Conservation (phyloP, 306 rosid species). For the Clitoria ternatea region DNA sequence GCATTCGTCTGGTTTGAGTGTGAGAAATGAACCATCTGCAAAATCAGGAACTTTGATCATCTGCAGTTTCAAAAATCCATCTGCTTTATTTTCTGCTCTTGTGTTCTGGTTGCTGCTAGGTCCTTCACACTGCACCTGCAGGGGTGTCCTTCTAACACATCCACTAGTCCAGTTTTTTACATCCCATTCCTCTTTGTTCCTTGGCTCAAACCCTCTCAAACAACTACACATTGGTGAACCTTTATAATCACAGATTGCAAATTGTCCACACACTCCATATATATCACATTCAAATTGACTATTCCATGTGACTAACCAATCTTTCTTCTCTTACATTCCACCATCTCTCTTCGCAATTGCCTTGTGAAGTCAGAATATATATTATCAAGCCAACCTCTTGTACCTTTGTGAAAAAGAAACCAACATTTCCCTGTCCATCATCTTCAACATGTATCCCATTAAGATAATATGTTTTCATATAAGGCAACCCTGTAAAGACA, state of each 20-base stretch:
- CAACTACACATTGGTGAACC: conserved; percentile 31
- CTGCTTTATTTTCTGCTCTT: neutral
- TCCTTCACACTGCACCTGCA: conserved; percentile 37
- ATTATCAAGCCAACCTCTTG: neutral
- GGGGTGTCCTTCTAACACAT: conserved; percentile 6
- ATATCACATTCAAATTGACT: neutral
- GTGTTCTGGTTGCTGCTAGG: neutral
- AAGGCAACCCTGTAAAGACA: neutral
- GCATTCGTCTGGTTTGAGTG: neutral
- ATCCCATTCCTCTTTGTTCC: conserved; percentile 28
- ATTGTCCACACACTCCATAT: neutral
- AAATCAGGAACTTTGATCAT: conserved; percentile 34
- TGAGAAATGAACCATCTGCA: neutral
- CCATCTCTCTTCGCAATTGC: neutral
- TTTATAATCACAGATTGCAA: conserved; percentile 1
- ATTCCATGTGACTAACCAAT: neutral
- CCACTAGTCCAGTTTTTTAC: conserved; percentile 22
- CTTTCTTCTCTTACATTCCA: neutral
- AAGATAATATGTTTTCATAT: neutral
- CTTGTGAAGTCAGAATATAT: neutral
- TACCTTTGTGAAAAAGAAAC: too few relatives aligned
- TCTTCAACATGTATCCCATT: neutral
- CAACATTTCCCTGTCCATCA: neutral
- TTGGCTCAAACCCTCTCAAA: conserved; percentile 39
- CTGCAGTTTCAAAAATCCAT: conserved; percentile 28